These are phyloP conservation scores for Nicotiana obtusifolia DNA, from an alignment of 257 asterid species.

Conservation along the genomic window DNA sequence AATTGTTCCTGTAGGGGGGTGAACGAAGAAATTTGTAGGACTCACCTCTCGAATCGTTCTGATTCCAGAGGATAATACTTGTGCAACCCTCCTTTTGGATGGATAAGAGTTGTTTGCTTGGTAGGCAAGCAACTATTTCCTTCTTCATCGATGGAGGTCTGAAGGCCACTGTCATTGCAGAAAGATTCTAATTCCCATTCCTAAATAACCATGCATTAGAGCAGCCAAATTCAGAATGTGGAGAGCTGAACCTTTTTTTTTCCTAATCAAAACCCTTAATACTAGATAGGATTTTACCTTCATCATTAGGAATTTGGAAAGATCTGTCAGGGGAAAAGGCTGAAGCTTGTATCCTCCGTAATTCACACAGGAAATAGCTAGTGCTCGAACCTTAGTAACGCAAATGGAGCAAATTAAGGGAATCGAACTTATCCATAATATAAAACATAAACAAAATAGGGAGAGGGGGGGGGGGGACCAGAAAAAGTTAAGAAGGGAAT, in stretches of 20 bases:
- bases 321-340: conserved; percentile 60
- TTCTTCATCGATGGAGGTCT: conserved; percentile 43
- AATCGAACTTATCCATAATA: neutral
- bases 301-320: conserved; percentile 73
- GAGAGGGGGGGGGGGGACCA: too few relatives aligned
- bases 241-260: neutral
- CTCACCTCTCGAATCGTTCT: conserved; percentile 56
- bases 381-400: conserved; percentile 51
- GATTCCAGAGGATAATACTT: conserved; percentile 55
- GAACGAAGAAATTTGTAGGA: neutral
- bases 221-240: conserved; percentile 7
- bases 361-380: conserved; percentile 63
- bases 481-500: neutral
- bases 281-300: conserved; percentile 34
- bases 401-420: neutral
- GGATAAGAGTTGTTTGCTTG: conserved; percentile 46
- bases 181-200: conserved; percentile 72
- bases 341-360: conserved; percentile 87
- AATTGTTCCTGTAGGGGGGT: neutral
- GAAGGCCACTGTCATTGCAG: conserved; percentile 60
- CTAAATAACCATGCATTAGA: conserved; percentile 35
- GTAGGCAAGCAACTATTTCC: conserved; percentile 50
- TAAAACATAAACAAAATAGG: neutral
- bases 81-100: conserved; percentile 38
- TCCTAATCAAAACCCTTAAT: neutral